These are phyloP conservation scores for Phytopythium chamaehyphon DNA, from an alignment of 352 stramenopile species.

Conservation along the genomic window DNA sequence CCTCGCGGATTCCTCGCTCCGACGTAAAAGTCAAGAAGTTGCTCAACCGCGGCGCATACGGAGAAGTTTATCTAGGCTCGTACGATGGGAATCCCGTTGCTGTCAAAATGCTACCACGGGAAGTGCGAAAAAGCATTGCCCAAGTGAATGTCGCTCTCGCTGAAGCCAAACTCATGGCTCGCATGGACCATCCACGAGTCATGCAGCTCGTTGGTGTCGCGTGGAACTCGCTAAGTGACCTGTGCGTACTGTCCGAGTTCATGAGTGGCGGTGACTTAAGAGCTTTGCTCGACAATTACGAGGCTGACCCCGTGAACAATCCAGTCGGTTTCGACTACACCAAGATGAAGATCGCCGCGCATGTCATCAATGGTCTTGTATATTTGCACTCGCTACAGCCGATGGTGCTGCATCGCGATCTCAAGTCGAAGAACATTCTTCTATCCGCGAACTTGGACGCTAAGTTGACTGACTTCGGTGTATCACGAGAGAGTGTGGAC, in stretches of 20 bases:
- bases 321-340: slow-evolving; percentile 11
- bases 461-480: slow-evolving; percentile 39
- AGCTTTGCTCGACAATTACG: slow-evolving; percentile 11
- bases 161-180: slow-evolving; percentile 17
- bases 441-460: slow-evolving; percentile 16
- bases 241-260: slow-evolving; percentile 29
- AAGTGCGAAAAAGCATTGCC: slow-evolving; percentile 6
- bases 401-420: slow-evolving; percentile 17
- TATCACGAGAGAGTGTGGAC: slow-evolving; percentile 1
- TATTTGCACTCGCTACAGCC: slow-evolving; percentile 17
- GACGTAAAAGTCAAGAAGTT: slow-evolving; percentile 4
- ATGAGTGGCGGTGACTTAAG: slow-evolving; percentile 29
- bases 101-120: slow-evolving; percentile 23
- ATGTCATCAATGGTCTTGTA: slow-evolving; percentile 7
- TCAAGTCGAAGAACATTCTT: slow-evolving; percentile 31
- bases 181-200: slow-evolving; percentile 18
- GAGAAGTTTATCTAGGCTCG: slow-evolving; percentile 18
- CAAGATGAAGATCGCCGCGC: slow-evolving; percentile 9
- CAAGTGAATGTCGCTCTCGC: slow-evolving; percentile 19
- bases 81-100: slow-evolving; percentile 16
- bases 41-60: slow-evolving; percentile 18
- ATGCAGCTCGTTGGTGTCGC: slow-evolving; percentile 22
- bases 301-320: not conserved
- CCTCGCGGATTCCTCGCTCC: not conserved
- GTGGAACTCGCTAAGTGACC: slow-evolving; percentile 27